Evolutionary conservation across 1,284 basidiomycete species (phyloP), one percentile per base, ranked within the genome.

Genomic region (Wolfiporia cocos): DNA sequence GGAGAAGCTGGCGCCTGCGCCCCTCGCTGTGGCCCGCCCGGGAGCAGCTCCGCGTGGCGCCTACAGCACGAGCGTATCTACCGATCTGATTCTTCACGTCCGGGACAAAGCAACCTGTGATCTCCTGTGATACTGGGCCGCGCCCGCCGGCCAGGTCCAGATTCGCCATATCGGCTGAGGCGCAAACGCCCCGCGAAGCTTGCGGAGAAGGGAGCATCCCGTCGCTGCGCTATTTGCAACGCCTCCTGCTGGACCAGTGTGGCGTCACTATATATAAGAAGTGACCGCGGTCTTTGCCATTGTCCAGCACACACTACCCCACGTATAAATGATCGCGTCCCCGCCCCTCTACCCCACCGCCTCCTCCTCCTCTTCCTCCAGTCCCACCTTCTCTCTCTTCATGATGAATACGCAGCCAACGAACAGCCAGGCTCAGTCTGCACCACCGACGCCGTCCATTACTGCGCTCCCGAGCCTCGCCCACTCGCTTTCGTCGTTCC

Each of bases 401-500:
- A 45, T 47, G 47, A 34, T 37, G 21, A 44, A 32, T 38, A 34
- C 45, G 32, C 46, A 41, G n/a, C n/a, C n/a, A n/a, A n/a, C n/a
- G n/a, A 37, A 44, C 28, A 34, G 5, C 1, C 31, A 36, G 22
- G 33, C 41, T 36, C 31, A 43, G 39, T 36, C 35, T 15, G 24
- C 41, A 22, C 34, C 38, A 30, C 39, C 45, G 3, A 21, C 44
- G 22, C 31, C 51, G 4, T 46, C 48, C 37, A 62, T 62, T 46
- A 54, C 58, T 5, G 45, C 60, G 12, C 43, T 62, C 7, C 60
- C 60, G 17, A 61, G 58, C 46, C 54, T 62, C 48, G 51, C 60
- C 35, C 60, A 62, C 43, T 61, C 60, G 32, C 53, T 62, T 34
- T 60, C 60, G 15, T 42, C 56, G 23, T 57, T 61, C 52, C 57